phyloP scores from a whole-genome alignment of 1,139 yeast genomes.

The Lodderomyces parapsilosis region DNA sequence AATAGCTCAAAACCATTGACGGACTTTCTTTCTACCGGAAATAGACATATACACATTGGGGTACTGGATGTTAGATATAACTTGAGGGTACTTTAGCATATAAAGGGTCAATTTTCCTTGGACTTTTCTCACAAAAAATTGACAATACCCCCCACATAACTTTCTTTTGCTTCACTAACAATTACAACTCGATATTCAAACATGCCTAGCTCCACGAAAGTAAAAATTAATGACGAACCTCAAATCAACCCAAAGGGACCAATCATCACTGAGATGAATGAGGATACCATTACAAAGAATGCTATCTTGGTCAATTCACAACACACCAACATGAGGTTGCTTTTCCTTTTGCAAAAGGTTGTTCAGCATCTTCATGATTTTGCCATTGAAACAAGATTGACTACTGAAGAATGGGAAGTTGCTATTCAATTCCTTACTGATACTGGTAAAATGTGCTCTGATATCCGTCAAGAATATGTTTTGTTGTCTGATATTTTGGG shows the following conservation, averaged over 20 bases:
- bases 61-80: neutral
- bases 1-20: neutral
- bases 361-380: conserved; percentile 32
- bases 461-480: conserved; percentile 31
- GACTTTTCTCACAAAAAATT: too few relatives aligned
- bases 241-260: conserved; percentile 7
- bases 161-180: neutral
- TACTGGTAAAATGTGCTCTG: conserved; percentile 29
- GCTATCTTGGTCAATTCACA: conserved; percentile 26
- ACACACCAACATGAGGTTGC: conserved; percentile 21
- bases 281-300: conserved; percentile 29
- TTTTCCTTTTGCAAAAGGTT: conserved; percentile 23
- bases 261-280: conserved; percentile 22
- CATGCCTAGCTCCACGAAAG: neutral
- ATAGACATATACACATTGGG: neutral
- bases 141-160: too few relatives aligned
- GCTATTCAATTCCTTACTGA: conserved; percentile 28
- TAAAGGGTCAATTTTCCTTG: neutral
- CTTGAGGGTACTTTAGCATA: too few relatives aligned
- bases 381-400: conserved; percentile 30
- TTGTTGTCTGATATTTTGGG: conserved; percentile 30
- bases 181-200: neutral
- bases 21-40: conserved; percentile 2
- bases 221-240: neutral
- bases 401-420: conserved; percentile 31